These are phyloP conservation scores for Thraustochytrium striatum DNA, from an alignment of 352 stramenopile species.

Conservation along the genomic window DNA sequence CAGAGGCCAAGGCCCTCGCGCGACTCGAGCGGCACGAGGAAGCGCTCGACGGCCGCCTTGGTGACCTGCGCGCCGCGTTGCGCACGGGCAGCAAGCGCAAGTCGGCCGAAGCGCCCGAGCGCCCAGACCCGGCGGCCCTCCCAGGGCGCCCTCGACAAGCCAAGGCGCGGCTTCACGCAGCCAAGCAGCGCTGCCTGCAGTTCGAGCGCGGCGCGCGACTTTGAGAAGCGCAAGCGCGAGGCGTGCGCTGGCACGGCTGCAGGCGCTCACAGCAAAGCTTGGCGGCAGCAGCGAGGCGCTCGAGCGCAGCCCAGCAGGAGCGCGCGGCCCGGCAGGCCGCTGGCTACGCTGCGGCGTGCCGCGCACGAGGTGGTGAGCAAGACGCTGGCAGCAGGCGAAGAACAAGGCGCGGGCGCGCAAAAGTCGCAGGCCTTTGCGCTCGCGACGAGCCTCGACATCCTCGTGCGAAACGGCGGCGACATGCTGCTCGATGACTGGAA, in stretches of 20 bases:
- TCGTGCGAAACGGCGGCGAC: conserved; percentile 14
- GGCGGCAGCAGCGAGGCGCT: conserved; percentile 10
- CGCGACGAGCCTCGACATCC: not conserved
- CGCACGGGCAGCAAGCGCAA: too few species aligned
- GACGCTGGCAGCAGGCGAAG: not conserved
- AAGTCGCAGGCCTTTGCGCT: conserved; percentile 5
- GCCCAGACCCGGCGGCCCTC: too few species aligned
- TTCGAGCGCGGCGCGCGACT: too few species aligned
- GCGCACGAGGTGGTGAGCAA: not conserved
- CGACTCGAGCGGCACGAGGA: not conserved
- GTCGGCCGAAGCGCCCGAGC: too few species aligned
- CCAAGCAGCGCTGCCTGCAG: too few species aligned
- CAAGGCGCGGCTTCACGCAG: too few species aligned
- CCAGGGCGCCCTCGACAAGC: too few species aligned
- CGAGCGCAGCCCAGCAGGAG: not conserved
- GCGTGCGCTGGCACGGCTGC: not conserved
- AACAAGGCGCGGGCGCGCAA: not conserved
- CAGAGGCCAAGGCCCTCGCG: not conserved
- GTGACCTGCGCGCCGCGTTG: too few species aligned
- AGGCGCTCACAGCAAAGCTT: not conserved
- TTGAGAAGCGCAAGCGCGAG: not conserved
- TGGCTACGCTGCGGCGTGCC: not conserved
- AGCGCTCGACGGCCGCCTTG: not conserved
- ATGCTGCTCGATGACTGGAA: conserved; percentile 47
- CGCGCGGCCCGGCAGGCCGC: not conserved